Base-by-base conservation (phyloP, 2,329 filamentous ascomycete species). In the Apiospora saccharicola region DNA sequence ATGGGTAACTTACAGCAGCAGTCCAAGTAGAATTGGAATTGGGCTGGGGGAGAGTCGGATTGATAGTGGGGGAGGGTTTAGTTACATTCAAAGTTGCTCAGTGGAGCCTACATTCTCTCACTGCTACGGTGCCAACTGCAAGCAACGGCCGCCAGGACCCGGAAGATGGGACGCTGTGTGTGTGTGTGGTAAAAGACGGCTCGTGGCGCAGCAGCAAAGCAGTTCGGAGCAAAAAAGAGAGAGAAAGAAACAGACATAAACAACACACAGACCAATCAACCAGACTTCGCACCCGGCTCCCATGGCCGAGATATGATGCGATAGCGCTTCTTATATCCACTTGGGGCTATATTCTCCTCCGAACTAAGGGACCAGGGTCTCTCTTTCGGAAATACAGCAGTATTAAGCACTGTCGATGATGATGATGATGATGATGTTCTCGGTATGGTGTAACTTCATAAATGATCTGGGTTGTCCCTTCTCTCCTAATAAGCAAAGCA, bases 281-380 rank as follows among this genome's bases (percentile, higher is more conserved):
- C 16, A n/a, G 64, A 68, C 53, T 61, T 61, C 16, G 30, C 53
- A 61, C 53, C 53, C 53, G 53, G 53, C 53, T 61, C 16, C 53
- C 8, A 7, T 37, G 53, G 53, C 53, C 53, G 53, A 61, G 30
- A 30, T 30, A 61, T 61, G 53, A 37, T 49, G 46, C 46, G 7
- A 61, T 19, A 10, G 30, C 51, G 26, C 14, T 30, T 30, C 13
- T 30, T 30, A 4, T 47, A 34, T 14, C 51, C 51, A 57, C 51
- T 26, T 57, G 51, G 51, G 30, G 51, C 49, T 57, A 57, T 57
- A 57, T 53, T 26, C 24, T 57, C 24, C 24, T 57, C 51, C 51
- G 51, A 57, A 16, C 51, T 57, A 57, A 34, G 26, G 13, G 49
- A 53, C 51, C 16, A 26, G 53, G 53, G 34, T 34, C 26, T 47